Evolutionary conservation across 352 stramenopile genomes (phyloP).

Genomic region (Halophytophthora batemanensis): DNA sequence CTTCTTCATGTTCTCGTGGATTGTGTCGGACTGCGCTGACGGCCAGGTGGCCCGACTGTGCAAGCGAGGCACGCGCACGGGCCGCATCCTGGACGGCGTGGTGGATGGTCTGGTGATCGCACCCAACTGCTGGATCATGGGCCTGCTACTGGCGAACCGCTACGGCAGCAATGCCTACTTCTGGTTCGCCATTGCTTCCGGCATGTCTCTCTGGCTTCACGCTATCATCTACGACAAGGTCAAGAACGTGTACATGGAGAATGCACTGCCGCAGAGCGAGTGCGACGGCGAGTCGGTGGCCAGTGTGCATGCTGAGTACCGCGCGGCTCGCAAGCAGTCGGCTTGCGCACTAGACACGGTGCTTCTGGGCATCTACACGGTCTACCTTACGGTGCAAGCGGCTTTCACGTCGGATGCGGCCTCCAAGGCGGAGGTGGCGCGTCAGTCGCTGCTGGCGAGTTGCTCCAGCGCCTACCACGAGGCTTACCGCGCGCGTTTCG

Average conservation of each 20-base stretch:
- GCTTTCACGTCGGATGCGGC: conserved; percentile 65
- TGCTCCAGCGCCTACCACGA: conserved; percentile 63
- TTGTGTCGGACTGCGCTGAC: conserved; percentile 84
- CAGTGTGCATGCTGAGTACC: conserved; percentile 70
- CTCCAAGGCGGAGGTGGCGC: conserved; percentile 53
- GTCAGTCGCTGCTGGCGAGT: conserved; percentile 52
- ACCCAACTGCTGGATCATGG: conserved; percentile 69
- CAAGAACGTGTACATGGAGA: conserved; percentile 89
- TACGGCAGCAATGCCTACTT: conserved; percentile 55
- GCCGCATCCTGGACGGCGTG: conserved; percentile 75
- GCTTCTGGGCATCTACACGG: conserved; percentile 72
- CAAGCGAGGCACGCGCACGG: conserved; percentile 77
- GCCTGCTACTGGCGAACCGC: conserved; percentile 45
- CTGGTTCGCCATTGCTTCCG: conserved; percentile 45
- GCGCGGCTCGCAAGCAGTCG: conserved; percentile 58
- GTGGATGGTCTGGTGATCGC: conserved; percentile 75
- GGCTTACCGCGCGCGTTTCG: conserved; percentile 56
- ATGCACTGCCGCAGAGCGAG: conserved; percentile 71
- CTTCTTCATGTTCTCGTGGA: conserved; percentile 79
- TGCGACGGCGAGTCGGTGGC: conserved; percentile 80
- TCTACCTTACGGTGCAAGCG: conserved; percentile 67
- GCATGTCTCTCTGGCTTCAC: conserved; percentile 76
- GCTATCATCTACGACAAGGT: conserved; percentile 85
- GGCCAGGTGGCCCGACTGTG: conserved; percentile 80
- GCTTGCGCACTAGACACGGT: conserved; percentile 62